Percentiles rank a stretch among this genome's conserved stretches.
phyloP scores from a whole-genome alignment of 768 basidiomycete genomes.

The Pluteus cervinus region DNA sequence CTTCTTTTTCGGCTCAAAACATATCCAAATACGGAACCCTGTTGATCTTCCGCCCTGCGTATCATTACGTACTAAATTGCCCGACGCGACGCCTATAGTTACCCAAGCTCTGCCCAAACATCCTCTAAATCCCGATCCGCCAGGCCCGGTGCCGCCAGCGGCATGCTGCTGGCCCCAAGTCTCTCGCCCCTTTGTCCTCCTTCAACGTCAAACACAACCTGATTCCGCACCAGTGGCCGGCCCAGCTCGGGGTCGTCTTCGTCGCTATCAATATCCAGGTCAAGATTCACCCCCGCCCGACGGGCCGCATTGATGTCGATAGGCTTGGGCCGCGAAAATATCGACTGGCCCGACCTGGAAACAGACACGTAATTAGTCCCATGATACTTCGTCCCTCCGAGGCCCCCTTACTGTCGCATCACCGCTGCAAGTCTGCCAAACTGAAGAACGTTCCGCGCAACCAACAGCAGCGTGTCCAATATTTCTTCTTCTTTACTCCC shows the following conservation, averaged over 20 bases:
- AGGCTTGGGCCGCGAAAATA: constrained; percentile 80
- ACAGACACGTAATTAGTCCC: no score
- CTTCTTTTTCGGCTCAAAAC: neutral
- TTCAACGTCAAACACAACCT: constrained; percentile 59
- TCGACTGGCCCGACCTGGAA: constrained; percentile 80
- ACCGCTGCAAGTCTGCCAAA: constrained; percentile 90
- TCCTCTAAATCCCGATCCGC: constrained; percentile 59
- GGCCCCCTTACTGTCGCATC: constrained; percentile 76
- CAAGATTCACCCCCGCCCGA: constrained; percentile 59
- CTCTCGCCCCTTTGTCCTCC: constrained; percentile 20
- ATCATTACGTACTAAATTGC: neutral
- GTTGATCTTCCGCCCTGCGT: neutral
- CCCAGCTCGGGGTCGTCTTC: constrained; percentile 58
- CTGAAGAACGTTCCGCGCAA: constrained; percentile 89
- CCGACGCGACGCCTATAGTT: neutral
- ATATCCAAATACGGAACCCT: neutral
- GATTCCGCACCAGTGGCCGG: constrained; percentile 52
- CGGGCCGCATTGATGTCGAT: constrained; percentile 76
- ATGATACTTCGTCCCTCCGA: no score
- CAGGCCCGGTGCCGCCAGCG: constrained; percentile 48
- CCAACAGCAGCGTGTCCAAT: constrained; percentile 85
- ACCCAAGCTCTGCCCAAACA: constrained; percentile 65
- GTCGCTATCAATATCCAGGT: constrained; percentile 66
- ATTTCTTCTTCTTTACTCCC: constrained; percentile 91
- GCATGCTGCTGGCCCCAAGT: constrained; percentile 39